Evolutionary conservation across 768 basidiomycete genomes (phyloP).

Genomic region (Calocybe indica): DNA sequence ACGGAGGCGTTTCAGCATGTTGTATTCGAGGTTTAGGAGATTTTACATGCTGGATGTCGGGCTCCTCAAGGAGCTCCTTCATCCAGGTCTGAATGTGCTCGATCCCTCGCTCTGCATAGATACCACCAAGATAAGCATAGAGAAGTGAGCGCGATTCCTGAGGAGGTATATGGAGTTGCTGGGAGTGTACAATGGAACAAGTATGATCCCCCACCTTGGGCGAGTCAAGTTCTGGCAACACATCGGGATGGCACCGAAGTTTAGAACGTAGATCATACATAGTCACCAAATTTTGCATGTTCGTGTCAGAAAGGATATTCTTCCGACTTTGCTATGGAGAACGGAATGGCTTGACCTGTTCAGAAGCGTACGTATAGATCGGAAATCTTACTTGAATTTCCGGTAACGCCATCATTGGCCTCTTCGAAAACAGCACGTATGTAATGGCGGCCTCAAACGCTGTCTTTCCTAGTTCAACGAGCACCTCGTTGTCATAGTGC

Average conservation of each 20-base stretch:
- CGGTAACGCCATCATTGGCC: conserved; percentile 40
- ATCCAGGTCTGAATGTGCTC: conserved; percentile 53
- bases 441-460: conserved; percentile 44
- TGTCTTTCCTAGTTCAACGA: conserved; percentile 43
- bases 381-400: conserved; percentile 47
- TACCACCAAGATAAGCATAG: conserved; percentile 62
- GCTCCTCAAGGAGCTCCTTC: conserved; percentile 26
- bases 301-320: too few species aligned
- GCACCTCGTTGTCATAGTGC: conserved; percentile 51
- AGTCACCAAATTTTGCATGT: not conserved
- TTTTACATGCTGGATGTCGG: conserved; percentile 1
- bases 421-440: conserved; percentile 38
- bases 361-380: not conserved
- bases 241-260: conserved; percentile 37
- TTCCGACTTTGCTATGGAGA: too few species aligned
- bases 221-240: conserved; percentile 24
- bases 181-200: conserved; percentile 6
- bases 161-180: conserved; percentile 9
- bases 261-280: conserved; percentile 42
- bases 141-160: conserved; percentile 57
- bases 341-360: too few species aligned
- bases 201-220: conserved; percentile 34
- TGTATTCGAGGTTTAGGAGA: conserved; percentile 8
- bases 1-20: conserved; percentile 23
- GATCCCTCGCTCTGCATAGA: conserved; percentile 51